Evolutionary conservation across 2,329 filamentous ascomycete genomes (phyloP).

Genomic region (Aspergillus udagawae): DNA sequence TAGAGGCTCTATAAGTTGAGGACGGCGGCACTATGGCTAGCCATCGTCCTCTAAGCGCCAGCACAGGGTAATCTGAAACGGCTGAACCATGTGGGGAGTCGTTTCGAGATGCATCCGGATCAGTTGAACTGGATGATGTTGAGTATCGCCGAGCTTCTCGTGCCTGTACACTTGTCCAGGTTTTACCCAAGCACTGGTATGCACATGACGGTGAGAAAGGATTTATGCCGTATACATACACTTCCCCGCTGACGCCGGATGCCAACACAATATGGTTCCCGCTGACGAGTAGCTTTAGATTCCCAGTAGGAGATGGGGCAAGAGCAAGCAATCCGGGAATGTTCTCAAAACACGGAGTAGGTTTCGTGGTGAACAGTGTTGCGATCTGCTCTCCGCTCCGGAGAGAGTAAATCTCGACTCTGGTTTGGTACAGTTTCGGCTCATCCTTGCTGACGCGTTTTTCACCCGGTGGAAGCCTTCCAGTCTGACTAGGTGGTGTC

Average conservation of each 20-base stretch:
- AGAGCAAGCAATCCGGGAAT: slow-evolving; percentile 60
- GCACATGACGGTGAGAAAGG: slow-evolving; percentile 15
- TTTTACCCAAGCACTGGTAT: slow-evolving; percentile 74
- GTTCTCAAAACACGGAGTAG: slow-evolving; percentile 54
- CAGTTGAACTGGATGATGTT: slow-evolving; percentile 43
- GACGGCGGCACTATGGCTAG: slow-evolving; percentile 43
- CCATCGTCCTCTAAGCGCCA: slow-evolving; percentile 45
- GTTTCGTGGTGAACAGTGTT: slow-evolving; percentile 69
- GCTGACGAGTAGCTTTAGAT: slow-evolving; percentile 69
- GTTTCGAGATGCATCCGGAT: slow-evolving; percentile 39
- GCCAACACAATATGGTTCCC: slow-evolving; percentile 68
- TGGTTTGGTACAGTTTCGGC: slow-evolving; percentile 65
- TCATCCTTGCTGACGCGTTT: slow-evolving; percentile 26
- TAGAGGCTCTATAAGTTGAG: slow-evolving; percentile 34
- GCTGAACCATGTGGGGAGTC: slow-evolving; percentile 31
- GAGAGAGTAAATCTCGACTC: slow-evolving; percentile 84
- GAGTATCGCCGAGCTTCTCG: slow-evolving; percentile 42
- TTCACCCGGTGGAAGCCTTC: slow-evolving; percentile 19
- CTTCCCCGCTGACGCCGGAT: slow-evolving; percentile 80
- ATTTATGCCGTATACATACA: slow-evolving; percentile 65
- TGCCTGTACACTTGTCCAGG: slow-evolving; percentile 81
- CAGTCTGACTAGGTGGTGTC: slow-evolving; percentile 23
- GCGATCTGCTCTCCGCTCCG: slow-evolving; percentile 67
- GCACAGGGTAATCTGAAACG: slow-evolving; percentile 34
- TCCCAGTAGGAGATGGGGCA: slow-evolving; percentile 66